A percentile compares a stretch with the other conserved stretches of the same genome.
These are phyloP conservation scores for Protomyces gravidus DNA, from an alignment of 1,139 yeast species.

Conservation along the genomic window DNA sequence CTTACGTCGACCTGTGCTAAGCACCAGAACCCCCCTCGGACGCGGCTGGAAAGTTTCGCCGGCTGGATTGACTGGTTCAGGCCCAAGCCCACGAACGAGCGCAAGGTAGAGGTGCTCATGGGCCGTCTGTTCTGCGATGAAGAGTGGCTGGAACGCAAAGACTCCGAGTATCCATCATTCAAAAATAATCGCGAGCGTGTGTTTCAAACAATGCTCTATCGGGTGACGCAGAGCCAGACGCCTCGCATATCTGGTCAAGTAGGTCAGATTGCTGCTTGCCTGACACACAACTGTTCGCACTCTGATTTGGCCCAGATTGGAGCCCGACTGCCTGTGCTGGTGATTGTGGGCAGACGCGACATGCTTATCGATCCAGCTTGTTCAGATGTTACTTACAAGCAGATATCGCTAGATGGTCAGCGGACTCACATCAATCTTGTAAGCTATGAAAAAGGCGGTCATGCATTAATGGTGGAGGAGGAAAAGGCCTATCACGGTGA, in stretches of 20 bases:
- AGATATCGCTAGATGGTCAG: conserved; percentile 3
- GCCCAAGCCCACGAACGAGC: conserved; percentile 8
- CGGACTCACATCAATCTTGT: conserved; percentile 10
- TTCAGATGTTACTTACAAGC: conserved; percentile 11
- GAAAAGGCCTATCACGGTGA: conserved; percentile 14
- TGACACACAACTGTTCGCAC: conserved; percentile 19
- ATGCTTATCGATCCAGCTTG: conserved; percentile 20
- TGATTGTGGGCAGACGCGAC: conserved; percentile 18
- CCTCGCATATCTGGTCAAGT: conserved; percentile 11
- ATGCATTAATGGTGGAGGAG: conserved; percentile 20
- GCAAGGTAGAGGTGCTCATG: conserved; percentile 6
- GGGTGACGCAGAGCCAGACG: neutral
- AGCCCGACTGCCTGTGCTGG: conserved; percentile 13
- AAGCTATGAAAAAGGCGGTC: conserved; percentile 10
- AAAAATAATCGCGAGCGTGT: conserved; percentile 9
- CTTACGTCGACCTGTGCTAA: conserved; percentile 25
- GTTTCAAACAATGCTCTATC: conserved; percentile 7
- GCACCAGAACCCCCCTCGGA: conserved; percentile 26
- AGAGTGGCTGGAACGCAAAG: conserved; percentile 11
- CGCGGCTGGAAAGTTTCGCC: conserved; percentile 14
- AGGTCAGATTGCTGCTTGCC: conserved; percentile 20
- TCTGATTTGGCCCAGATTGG: conserved; percentile 12
- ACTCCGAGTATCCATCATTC: neutral
- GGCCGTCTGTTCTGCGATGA: conserved; percentile 6
- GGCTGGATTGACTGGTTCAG: conserved; percentile 20